Evolutionary conservation across 768 basidiomycete genomes (phyloP), one percentile per base, ranked within the genome.

Genomic region (Leccinum ochraceum): DNA sequence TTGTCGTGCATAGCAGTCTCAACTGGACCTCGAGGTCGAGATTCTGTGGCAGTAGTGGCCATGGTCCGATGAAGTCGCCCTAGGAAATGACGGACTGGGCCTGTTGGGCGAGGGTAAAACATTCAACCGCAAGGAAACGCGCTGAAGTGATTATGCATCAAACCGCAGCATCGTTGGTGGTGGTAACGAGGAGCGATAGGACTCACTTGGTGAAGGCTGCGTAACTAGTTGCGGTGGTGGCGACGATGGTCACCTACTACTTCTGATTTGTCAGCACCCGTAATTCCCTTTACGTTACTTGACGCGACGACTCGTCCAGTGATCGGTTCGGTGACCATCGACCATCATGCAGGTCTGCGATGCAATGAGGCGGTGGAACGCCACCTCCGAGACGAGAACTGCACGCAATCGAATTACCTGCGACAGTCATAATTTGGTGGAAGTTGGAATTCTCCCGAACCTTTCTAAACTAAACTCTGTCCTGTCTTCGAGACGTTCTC

Each of bases 1-100:
- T 87, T 88, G 61, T 80, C 75, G 56, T 78, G 79, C 60, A 90
- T 88, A n/a, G 83, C 76, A n/a, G 63, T 65, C 74, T 88, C 86
- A 16, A 89, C 72, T 10, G 82, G 80, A 17, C 86, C 85, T 52
- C 66, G 54, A 70, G 72, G 69, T 60, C 65, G 66, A 61, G 65
- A 58, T 67, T 62, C 60, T 6, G 42, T 56, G 54, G 72, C 65
- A 54, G 58, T 56, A 63, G 70, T 74, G 61, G 70, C 50, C 75
- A 76, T 76, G 58, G 66, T 59, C 48, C 60, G 65, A 28, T 61
- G 60, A 63, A 63, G 53, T 68, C 60, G 69, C 34, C 51, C 50
- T 13, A 66, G 42, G 16, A 71, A 58, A 63, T 61, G 63, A 62
- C 58, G 64, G 60, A 64, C 54, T 60, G 56, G 58, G 49, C 70